These are phyloP conservation scores for Thielaviopsis euricoi DNA, from an alignment of 2,329 filamentous ascomycete genomes.

Conservation along the genomic window DNA sequence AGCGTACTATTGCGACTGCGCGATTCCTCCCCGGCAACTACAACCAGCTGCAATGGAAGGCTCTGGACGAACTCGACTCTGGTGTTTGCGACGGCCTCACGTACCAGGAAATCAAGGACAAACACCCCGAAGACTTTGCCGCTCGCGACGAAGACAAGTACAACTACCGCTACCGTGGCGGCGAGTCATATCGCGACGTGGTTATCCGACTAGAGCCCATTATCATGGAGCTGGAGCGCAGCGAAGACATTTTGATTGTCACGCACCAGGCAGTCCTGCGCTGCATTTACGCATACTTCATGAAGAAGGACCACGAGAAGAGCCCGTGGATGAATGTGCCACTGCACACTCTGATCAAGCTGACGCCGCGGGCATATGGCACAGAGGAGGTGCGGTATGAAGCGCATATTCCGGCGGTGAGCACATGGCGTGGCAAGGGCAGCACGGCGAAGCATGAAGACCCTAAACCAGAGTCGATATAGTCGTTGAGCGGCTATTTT, in stretches of 20 bases:
- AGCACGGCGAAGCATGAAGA: conserved; percentile 78
- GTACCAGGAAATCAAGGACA: conserved; percentile 83
- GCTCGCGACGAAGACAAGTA: conserved; percentile 97
- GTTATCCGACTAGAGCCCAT: conserved; percentile 96
- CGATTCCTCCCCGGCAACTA: conserved; percentile 65
- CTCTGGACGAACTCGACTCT: conserved; percentile 88
- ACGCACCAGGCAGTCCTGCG: conserved; percentile 93
- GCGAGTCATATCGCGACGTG: conserved; percentile 89
- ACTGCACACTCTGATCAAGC: conserved; percentile 87
- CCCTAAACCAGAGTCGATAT: conserved; percentile 23
- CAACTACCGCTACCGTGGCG: conserved; percentile 96
- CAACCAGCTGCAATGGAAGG: conserved; percentile 97
- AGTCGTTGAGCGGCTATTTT: conserved; percentile 2
- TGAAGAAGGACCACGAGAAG: conserved; percentile 85
- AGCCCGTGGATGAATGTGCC: conserved; percentile 99
- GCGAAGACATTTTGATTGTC: conserved; percentile 93
- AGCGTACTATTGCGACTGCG: conserved; percentile 80
- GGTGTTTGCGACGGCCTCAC: conserved; percentile 94
- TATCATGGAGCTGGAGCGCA: conserved; percentile 96
- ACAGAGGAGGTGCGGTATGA: conserved; percentile 79
- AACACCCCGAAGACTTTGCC: conserved; percentile 85
- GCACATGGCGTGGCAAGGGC: conserved; percentile 90
- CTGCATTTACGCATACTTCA: conserved; percentile 98
- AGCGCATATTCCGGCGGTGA: conserved; percentile 88
- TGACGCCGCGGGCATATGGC: conserved; percentile 85